Base-by-base conservation (phyloP, 2,329 filamentous ascomycete species). In the Claviceps sp. region DNA sequence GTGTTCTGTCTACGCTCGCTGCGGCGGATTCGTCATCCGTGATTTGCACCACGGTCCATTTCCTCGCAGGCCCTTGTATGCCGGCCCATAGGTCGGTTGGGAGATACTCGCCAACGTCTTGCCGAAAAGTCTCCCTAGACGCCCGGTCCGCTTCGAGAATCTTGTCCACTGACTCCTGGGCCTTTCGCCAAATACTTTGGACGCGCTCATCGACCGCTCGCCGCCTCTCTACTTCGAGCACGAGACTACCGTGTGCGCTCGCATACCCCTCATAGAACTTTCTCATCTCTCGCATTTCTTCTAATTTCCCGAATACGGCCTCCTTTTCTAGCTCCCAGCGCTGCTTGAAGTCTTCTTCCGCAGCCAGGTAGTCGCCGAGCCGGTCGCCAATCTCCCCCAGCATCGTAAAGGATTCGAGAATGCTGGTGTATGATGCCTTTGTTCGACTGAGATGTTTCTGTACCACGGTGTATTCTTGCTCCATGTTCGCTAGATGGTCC, bases 221-320 rank as follows among this genome's bases (percentile, higher is more conserved):
- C 9, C 93, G 78, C 24, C 93, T 76, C 50, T 85, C 84, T 5
- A 89, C 84, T 65, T 98, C 93, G 1, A 95, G 76, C 24, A 96
- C 77, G 13, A 98, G 72, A 20, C 84, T 82, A 58, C 88, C 85
- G 62, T 98, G 97, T 0, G 89, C 88, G 50, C 81, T 78, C 20
- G 86, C 76, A 61, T 97, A 98, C 18, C 85, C 83, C 55, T 91
- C 85, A 66, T 96, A 97, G 60, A 96, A 88, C n/a, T 79, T 73
- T 11, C 82, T 77, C 60, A 96, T 78, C 22, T 81, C 79, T 50
- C 85, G 81, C 67, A 97, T 84, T 61, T 95, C 88, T 9, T 76
- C 72, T 42, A 95, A 78, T 59, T 82, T 85, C 16, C 70, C 73
- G 38, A 76, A 73, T 24, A 97, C 86, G 18, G 75, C 76, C 4